A percentile compares a stretch with the other conserved stretches of the same genome.
phyloP scores from a whole-genome alignment of 257 asterid genomes.

The Fraxinus quadrangulata region DNA sequence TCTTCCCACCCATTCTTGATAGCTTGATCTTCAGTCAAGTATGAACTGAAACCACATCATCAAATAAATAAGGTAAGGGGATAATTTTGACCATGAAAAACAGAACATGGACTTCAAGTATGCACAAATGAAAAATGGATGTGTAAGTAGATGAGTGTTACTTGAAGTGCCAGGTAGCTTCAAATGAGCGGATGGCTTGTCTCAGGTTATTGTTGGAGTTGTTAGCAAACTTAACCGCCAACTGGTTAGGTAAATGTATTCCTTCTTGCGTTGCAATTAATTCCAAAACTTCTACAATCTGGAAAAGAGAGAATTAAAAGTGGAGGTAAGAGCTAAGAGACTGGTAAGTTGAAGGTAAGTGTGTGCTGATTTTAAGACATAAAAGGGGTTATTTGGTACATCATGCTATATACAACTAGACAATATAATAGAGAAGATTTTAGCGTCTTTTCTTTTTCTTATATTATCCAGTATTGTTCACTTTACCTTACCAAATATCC shows the following conservation, averaged over 20 bases:
- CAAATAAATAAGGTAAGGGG: background rate
- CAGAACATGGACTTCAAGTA: background rate
- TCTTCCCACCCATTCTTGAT: too few relatives aligned
- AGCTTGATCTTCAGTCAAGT: too few relatives aligned
- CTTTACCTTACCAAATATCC: too few relatives aligned
- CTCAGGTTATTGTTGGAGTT: conserved; percentile 72
- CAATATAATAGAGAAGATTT: background rate
- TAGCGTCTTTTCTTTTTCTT: background rate
- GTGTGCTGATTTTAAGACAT: conserved; percentile 5
- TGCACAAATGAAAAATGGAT: background rate
- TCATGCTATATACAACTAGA: background rate
- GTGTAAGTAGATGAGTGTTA: conserved; percentile 31
- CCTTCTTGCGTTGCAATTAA: conserved; percentile 68
- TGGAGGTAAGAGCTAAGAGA: conserved; percentile 9
- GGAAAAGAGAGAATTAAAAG: conserved; percentile 19
- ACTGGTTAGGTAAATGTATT: conserved; percentile 48
- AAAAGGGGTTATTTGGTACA: background rate
- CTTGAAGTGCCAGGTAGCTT: conserved; percentile 77
- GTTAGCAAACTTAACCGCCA: conserved; percentile 62
- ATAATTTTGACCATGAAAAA: background rate
- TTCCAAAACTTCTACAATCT: conserved; percentile 66
- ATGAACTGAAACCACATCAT: too few relatives aligned
- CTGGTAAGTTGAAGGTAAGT: conserved; percentile 22
- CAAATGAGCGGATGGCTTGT: conserved; percentile 84
- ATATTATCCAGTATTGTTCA: too few relatives aligned